Conservation (phyloP, 768 basidiomycete species). For the Lentinula lateritia region DNA sequence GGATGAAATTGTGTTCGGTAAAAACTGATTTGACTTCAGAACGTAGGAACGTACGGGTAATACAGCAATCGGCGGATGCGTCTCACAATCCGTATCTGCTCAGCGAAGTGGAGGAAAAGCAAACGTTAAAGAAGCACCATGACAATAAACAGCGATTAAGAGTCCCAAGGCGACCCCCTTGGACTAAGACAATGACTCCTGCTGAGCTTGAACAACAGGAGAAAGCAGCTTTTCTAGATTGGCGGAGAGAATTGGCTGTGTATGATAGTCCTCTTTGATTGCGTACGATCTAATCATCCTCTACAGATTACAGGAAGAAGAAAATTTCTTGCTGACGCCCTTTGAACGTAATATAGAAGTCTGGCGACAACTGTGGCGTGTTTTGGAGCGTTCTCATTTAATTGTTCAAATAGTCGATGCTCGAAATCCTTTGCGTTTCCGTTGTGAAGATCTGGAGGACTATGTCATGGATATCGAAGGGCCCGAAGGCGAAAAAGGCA, state of each 20-base stretch:
- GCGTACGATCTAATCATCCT: not conserved
- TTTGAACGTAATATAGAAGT: conserved; percentile 98
- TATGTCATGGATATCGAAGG: conserved; percentile 86
- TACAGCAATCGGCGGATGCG: conserved; percentile 48
- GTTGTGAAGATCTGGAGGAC: conserved; percentile 85
- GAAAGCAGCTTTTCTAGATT: conserved; percentile 85
- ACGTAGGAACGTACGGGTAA: conserved; percentile 74
- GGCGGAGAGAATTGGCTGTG: conserved; percentile 90
- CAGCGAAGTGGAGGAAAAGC: conserved; percentile 74
- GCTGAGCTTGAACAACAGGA: conserved; percentile 84
- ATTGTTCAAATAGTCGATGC: conserved; percentile 96
- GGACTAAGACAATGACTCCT: conserved; percentile 78
- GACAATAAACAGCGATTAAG: conserved; percentile 71
- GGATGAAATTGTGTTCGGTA: not conserved
- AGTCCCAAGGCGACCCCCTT: conserved; percentile 86
- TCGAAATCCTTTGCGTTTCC: conserved; percentile 87
- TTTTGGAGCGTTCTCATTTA: conserved; percentile 90
- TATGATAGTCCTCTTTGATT: conserved; percentile 33
- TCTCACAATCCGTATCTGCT: conserved; percentile 84
- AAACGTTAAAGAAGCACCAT: conserved; percentile 64
- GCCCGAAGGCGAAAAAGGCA: conserved; percentile 73
- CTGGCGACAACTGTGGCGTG: conserved; percentile 97
- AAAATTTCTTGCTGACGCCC: conserved; percentile 86
- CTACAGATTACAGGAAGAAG: conserved; percentile 76
- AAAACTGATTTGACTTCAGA: conserved; percentile 35